Percentiles rank a stretch among this genome's conserved stretches.
Evolutionary conservation across 1,139 yeast genomes (phyloP).

Genomic region (Sugiyamaella neomexicana): DNA sequence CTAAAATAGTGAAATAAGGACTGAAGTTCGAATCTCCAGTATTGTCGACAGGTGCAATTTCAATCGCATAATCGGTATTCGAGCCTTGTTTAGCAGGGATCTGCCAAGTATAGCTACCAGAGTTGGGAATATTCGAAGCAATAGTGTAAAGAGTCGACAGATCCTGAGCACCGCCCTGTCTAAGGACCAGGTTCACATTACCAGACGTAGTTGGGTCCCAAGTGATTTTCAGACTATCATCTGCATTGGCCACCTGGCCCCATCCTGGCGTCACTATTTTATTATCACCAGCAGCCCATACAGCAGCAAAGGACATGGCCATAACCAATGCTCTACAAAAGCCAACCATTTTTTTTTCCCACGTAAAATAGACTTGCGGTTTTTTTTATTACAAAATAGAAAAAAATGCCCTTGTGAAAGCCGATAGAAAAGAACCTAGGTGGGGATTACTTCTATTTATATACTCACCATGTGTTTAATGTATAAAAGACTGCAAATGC

Average conservation of each 20-base stretch:
- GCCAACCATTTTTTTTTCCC: slow-evolving; percentile 13
- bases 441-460: slow-evolving; percentile 10
- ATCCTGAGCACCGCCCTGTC: slow-evolving; percentile 34
- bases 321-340: slow-evolving; percentile 1
- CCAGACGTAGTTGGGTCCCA: slow-evolving; percentile 37
- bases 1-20: slow-evolving; percentile 38
- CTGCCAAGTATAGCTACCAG: slow-evolving; percentile 37
- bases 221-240: slow-evolving; percentile 28
- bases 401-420: background rate
- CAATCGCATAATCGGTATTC: slow-evolving; percentile 40
- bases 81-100: slow-evolving; percentile 31
- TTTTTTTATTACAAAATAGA: background rate
- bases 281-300: slow-evolving; percentile 33
- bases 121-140: slow-evolving; percentile 35
- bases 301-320: slow-evolving; percentile 19
- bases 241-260: slow-evolving; percentile 37
- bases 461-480: background rate
- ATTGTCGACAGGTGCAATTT: slow-evolving; percentile 34
- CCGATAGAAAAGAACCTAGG: background rate
- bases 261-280: slow-evolving; percentile 34
- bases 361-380: background rate
- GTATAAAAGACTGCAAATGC: background rate
- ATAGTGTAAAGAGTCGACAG: slow-evolving; percentile 33
- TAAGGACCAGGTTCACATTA: slow-evolving; percentile 36
- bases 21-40: slow-evolving; percentile 33